phyloP scores from a whole-genome alignment of 2,329 filamentous ascomycete species.

The Arthrobotrys conoides region DNA sequence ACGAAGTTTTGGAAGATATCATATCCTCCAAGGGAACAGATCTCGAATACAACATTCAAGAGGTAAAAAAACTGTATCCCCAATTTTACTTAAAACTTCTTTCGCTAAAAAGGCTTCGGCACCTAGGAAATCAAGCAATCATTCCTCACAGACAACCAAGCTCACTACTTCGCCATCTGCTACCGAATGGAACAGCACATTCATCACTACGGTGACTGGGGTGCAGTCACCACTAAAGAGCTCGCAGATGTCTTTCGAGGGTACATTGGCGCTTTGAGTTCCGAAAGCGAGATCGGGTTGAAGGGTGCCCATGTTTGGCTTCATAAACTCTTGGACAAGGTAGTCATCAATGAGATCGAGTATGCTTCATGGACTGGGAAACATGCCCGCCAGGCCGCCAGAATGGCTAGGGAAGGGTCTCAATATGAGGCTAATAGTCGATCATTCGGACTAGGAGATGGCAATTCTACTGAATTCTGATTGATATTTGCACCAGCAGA shows the following conservation, averaged over 20 bases:
- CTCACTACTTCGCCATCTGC: conserved; percentile 53
- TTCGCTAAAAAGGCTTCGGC: background rate
- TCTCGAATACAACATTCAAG: background rate
- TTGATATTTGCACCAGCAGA: background rate
- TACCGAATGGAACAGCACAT: conserved; percentile 57
- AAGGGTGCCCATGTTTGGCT: conserved; percentile 20
- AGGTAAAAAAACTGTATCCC: background rate
- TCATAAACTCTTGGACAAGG: conserved; percentile 17
- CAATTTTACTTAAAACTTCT: background rate
- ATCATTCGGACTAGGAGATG: background rate
- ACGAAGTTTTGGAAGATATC: conserved; percentile 16
- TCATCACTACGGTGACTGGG: conserved; percentile 44
- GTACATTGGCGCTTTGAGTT: conserved; percentile 41
- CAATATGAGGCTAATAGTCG: background rate
- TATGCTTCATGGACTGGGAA: conserved; percentile 24
- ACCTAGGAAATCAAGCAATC: conserved; percentile 38
- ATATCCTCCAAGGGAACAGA: background rate
- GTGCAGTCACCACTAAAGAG: conserved; percentile 31
- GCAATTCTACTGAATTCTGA: background rate
- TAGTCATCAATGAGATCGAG: conserved; percentile 35
- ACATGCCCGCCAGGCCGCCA: background rate
- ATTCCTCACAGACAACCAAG: conserved; percentile 50
- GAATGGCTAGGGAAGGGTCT: background rate
- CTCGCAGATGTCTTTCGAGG: conserved; percentile 51
- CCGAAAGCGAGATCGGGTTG: conserved; percentile 33